A percentile compares a stretch with the other conserved stretches of the same genome.
Conservation (phyloP, 352 stramenopile species). For the Globisporangium splendens region DNA sequence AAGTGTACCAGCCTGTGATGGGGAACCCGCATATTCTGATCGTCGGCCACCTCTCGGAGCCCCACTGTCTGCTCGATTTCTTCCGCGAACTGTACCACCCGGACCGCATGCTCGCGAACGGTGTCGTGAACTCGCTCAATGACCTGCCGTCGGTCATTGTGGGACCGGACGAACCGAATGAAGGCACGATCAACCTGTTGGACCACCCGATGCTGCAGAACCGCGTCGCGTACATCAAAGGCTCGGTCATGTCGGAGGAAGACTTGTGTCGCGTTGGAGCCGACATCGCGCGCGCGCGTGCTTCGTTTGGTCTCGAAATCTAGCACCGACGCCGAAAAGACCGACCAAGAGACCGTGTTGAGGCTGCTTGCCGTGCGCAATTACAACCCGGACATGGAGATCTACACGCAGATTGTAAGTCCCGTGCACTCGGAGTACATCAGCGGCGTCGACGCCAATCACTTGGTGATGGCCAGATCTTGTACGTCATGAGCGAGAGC, state of each 20-base stretch:
- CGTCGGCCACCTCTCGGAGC: slow-evolving; percentile 49
- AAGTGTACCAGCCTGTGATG: slow-evolving; percentile 43
- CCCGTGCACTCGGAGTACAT: slow-evolving; percentile 55
- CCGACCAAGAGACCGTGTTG: slow-evolving; percentile 54
- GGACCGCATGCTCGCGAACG: slow-evolving; percentile 34
- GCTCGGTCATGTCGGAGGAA: slow-evolving; percentile 61
- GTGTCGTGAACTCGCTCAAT: slow-evolving; percentile 25
- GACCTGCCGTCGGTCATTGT: slow-evolving; percentile 55
- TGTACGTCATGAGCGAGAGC: slow-evolving; percentile 70
- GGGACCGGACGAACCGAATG: slow-evolving; percentile 42
- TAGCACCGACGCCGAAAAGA: slow-evolving; percentile 28
- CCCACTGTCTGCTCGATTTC: slow-evolving; percentile 48
- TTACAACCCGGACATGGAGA: slow-evolving; percentile 50
- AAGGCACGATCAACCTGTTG: slow-evolving; percentile 49
- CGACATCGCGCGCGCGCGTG: slow-evolving; percentile 47
- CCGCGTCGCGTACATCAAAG: slow-evolving; percentile 62
- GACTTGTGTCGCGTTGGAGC: slow-evolving; percentile 56
- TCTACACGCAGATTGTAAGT: slow-evolving; percentile 60
- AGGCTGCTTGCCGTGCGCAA: slow-evolving; percentile 59
- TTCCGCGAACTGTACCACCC: slow-evolving; percentile 66
- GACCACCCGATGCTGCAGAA: slow-evolving; percentile 59
- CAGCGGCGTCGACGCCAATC: slow-evolving; percentile 47
- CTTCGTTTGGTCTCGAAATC: slow-evolving; percentile 55
- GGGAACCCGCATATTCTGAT: slow-evolving; percentile 57
- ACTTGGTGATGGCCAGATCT: slow-evolving; percentile 42